These are phyloP conservation scores for Candida insectorum DNA, from an alignment of 805 yeast genomes.

Conservation along the genomic window DNA sequence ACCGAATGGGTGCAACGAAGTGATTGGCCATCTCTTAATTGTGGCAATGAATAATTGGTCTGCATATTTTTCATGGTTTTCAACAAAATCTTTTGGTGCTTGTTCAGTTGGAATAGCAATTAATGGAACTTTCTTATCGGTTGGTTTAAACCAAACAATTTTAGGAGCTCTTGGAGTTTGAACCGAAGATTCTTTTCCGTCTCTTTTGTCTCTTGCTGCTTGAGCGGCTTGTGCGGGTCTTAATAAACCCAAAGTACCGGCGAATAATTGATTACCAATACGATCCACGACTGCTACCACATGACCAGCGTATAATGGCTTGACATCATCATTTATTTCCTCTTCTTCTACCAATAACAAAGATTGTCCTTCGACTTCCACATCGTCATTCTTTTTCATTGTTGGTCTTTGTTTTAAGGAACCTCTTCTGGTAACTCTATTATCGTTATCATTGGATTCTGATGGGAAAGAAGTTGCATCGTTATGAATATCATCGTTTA, in stretches of 20 bases:
- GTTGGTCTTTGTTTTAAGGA: conserved; percentile 93
- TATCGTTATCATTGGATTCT: conserved; percentile 21
- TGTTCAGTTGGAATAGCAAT: conserved; percentile 98
- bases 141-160: conserved; percentile 98
- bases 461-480: conserved; percentile 65
- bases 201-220: conserved; percentile 57
- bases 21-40: conserved; percentile 98
- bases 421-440: conserved; percentile 62
- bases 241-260: conserved; percentile 89
- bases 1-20: conserved; percentile 97
- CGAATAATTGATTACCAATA: conserved; percentile 92
- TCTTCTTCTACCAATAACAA: conserved; percentile 90
- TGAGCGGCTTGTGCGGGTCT: conserved; percentile 95
- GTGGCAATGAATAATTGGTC: conserved; percentile 88
- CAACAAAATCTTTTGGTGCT: conserved; percentile 94
- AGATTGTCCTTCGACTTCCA: conserved; percentile 97
- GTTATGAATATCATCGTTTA: conserved; percentile 70
- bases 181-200: conserved; percentile 44
- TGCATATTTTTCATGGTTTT: conserved; percentile 79
- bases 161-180: conserved; percentile 65
- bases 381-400: conserved; percentile 96
- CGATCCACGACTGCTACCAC: conserved; percentile 97
- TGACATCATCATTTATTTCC: conserved; percentile 86
- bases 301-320: conserved; percentile 96
- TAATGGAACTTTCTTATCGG: conserved; percentile 95